phyloP scores from a whole-genome alignment of 768 basidiomycete genomes.

The Calvatia gigantea region DNA sequence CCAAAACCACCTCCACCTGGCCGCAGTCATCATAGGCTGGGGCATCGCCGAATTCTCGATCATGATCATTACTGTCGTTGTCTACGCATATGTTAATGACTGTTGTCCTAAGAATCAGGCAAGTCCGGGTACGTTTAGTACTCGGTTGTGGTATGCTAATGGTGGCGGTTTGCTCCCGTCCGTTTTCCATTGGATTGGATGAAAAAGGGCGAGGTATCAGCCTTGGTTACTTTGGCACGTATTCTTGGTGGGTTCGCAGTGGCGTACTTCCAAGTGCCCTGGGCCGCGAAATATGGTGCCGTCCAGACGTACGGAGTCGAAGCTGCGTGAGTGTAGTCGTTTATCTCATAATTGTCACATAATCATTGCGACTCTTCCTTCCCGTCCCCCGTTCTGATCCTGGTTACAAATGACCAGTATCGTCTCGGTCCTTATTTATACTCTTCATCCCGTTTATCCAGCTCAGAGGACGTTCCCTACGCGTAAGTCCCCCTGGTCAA shows the following conservation, averaged over 20 bases:
- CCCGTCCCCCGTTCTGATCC: background rate
- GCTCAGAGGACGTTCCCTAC: conserved; percentile 19
- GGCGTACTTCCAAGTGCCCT: conserved; percentile 58
- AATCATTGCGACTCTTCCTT: background rate
- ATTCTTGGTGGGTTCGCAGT: conserved; percentile 53
- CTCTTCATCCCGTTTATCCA: conserved; percentile 47
- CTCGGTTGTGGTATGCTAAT: background rate
- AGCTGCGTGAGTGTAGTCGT: conserved; percentile 47
- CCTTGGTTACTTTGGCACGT: conserved; percentile 49
- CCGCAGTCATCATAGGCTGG: conserved; percentile 57
- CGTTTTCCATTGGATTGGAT: background rate
- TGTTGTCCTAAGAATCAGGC: conserved; percentile 28
- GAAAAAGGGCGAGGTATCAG: conserved; percentile 49
- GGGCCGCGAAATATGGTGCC: conserved; percentile 51
- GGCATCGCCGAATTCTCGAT: conserved; percentile 46
- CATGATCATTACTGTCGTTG: conserved; percentile 51
- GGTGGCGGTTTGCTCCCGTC: background rate
- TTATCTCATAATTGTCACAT: background rate
- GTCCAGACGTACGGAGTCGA: conserved; percentile 54
- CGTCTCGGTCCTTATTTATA: conserved; percentile 45
- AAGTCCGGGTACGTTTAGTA: background rate
- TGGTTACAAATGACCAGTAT: conserved; percentile 28
- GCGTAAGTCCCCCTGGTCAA: conserved; percentile 5
- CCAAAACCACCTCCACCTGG: conserved; percentile 42
- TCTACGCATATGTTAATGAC: conserved; percentile 35